These are phyloP conservation scores for Chrysanthemum makinoi DNA, from an alignment of 129 eudicot genomes.

Conservation along the genomic window DNA sequence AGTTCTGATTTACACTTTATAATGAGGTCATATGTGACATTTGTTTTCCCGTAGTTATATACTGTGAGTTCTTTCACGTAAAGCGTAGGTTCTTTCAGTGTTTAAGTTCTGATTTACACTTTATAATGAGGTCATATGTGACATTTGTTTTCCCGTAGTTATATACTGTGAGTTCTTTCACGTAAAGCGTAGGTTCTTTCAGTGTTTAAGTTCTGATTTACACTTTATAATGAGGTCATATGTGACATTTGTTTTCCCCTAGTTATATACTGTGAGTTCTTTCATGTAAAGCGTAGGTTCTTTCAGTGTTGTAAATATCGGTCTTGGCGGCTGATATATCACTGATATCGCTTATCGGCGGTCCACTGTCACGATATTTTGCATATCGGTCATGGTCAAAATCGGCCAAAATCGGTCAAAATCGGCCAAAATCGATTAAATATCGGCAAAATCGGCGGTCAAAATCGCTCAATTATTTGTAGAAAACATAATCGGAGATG, in stretches of 20 bases:
- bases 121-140: background rate
- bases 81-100: background rate
- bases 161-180: background rate
- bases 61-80: background rate
- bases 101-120: background rate
- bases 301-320: too few relatives aligned
- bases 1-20: background rate
- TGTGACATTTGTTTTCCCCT: background rate
- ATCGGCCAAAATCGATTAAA: too few relatives aligned
- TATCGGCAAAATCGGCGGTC: too few relatives aligned
- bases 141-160: background rate
- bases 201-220: background rate
- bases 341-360: too few relatives aligned
- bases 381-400: too few relatives aligned
- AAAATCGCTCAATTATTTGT: too few relatives aligned
- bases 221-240: background rate
- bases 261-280: background rate
- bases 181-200: background rate
- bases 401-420: too few relatives aligned
- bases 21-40: background rate
- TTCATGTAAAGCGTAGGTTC: background rate
- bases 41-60: background rate
- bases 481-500: too few relatives aligned
- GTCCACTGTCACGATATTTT: too few relatives aligned
- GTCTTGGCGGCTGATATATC: too few relatives aligned